Percentiles rank a stretch among this genome's conserved stretches.
These are phyloP conservation scores for Teratosphaeria gauchensis DNA, from an alignment of 2,329 filamentous ascomycete species.

Conservation along the genomic window DNA sequence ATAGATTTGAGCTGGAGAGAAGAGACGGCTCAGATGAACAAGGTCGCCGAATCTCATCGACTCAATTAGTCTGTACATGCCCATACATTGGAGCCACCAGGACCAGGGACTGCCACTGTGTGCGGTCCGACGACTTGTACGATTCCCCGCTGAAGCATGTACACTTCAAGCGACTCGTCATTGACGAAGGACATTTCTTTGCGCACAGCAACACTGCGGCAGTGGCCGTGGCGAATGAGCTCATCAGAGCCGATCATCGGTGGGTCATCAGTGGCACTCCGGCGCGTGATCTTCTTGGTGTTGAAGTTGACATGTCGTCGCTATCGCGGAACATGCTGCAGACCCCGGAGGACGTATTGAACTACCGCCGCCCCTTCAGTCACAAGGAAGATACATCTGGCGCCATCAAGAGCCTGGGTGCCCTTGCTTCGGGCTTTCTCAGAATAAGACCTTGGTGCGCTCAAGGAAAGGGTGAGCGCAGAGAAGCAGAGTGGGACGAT, in stretches of 20 bases:
- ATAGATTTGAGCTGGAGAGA: slow-evolving; percentile 61
- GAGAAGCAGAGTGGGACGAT: slow-evolving; percentile 56
- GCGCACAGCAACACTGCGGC: slow-evolving; percentile 57
- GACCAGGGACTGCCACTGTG: slow-evolving; percentile 36
- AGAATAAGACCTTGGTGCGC: slow-evolving; percentile 72
- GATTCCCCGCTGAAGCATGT: slow-evolving; percentile 57
- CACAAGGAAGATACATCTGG: slow-evolving; percentile 30
- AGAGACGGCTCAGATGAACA: slow-evolving; percentile 39
- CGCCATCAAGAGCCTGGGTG: slow-evolving; percentile 52
- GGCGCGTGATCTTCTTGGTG: slow-evolving; percentile 69
- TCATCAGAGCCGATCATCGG: slow-evolving; percentile 54
- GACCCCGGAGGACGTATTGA: slow-evolving; percentile 19
- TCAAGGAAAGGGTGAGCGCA: slow-evolving; percentile 46
- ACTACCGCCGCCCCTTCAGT: slow-evolving; percentile 32
- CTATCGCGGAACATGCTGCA: slow-evolving; percentile 20
- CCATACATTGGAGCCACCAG: slow-evolving; percentile 37
- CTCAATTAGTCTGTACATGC: slow-evolving; percentile 24
- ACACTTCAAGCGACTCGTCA: slow-evolving; percentile 80
- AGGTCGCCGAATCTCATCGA: slow-evolving; percentile 29
- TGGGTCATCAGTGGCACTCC: slow-evolving; percentile 93
- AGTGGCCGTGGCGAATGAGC: slow-evolving; percentile 43
- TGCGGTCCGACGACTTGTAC: slow-evolving; percentile 34
- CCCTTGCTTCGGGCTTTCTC: slow-evolving; percentile 59
- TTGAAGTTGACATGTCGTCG: slow-evolving; percentile 51
- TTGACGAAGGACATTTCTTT: slow-evolving; percentile 84